A percentile compares a stretch with the other conserved stretches of the same genome.
phyloP scores from a whole-genome alignment of 352 stramenopile genomes.

The Plasmopara viticola region DNA sequence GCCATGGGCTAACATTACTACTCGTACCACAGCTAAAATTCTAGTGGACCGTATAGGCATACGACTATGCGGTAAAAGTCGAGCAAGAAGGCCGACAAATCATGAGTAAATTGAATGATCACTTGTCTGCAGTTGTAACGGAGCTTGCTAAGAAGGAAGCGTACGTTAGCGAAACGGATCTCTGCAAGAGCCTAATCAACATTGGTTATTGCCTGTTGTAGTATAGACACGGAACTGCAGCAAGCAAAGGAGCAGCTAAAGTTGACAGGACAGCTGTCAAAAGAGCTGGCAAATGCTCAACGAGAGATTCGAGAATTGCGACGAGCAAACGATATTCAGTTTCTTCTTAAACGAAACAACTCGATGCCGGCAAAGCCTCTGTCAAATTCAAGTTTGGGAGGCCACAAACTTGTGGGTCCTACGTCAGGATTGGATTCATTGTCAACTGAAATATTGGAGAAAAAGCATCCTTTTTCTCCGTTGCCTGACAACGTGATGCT shows the following conservation, averaged over 20 bases:
- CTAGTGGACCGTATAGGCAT: constrained; percentile 31
- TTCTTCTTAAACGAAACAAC: constrained; percentile 39
- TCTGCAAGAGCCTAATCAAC: background rate
- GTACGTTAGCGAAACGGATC: constrained; percentile 15
- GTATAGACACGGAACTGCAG: constrained; percentile 54
- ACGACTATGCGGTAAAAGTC: constrained; percentile 42
- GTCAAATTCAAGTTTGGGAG: constrained; percentile 12
- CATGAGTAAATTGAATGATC: constrained; percentile 38
- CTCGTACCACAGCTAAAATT: background rate
- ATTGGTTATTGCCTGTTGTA: constrained; percentile 8
- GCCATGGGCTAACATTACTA: background rate
- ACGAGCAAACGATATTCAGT: constrained; percentile 62
- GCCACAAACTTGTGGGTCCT: background rate
- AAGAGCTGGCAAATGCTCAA: constrained; percentile 61
- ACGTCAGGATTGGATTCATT: constrained; percentile 8
- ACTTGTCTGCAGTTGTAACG: constrained; percentile 41
- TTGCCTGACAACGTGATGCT: constrained; percentile 56
- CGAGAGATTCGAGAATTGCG: constrained; percentile 70
- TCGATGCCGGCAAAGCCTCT: constrained; percentile 11
- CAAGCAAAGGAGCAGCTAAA: constrained; percentile 53
- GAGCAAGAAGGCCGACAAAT: constrained; percentile 43
- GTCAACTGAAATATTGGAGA: constrained; percentile 1
- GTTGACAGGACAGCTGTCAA: constrained; percentile 45
- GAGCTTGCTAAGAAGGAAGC: constrained; percentile 65
- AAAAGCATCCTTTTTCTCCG: constrained; percentile 23